phyloP scores from a whole-genome alignment of 2,329 filamentous ascomycete species.

The Penicillium sp. region DNA sequence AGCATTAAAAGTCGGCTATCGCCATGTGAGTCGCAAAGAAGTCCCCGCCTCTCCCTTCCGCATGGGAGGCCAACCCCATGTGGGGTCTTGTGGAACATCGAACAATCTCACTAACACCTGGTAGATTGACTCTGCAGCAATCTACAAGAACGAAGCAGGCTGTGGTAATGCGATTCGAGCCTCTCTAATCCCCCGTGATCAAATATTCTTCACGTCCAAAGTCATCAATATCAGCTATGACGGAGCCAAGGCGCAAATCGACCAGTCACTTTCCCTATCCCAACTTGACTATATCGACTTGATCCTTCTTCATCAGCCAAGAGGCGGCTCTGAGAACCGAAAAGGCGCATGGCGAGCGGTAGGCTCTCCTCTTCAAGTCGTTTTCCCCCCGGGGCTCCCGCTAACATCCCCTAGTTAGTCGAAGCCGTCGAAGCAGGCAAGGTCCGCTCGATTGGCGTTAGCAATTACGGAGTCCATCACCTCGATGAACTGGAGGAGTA shows the following conservation, averaged over 20 bases:
- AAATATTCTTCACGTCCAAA: constrained; percentile 70
- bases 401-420: constrained; percentile 52
- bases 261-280: constrained; percentile 61
- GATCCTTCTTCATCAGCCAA: constrained; percentile 73
- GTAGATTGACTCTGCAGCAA: constrained; percentile 59
- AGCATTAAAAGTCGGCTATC: constrained; percentile 23
- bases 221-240: constrained; percentile 22
- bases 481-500: constrained; percentile 63
- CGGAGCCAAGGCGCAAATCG: constrained; percentile 66
- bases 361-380: not conserved
- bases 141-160: constrained; percentile 71
- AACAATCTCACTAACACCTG: constrained; percentile 1
- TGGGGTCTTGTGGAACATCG: not conserved
- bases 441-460: constrained; percentile 71
- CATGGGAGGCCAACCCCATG: not conserved
- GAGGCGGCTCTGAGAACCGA: constrained; percentile 68
- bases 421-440: constrained; percentile 75
- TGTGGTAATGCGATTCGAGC: constrained; percentile 68
- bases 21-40: constrained; percentile 17
- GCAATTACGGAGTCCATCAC: constrained; percentile 75
- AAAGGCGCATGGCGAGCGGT: constrained; percentile 71
- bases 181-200: constrained; percentile 61
- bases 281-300: constrained; percentile 76
- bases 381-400: not conserved
- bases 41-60: not conserved